These are phyloP conservation scores for Solanum sejunctum DNA, from an alignment of 257 asterid species.

Conservation along the genomic window DNA sequence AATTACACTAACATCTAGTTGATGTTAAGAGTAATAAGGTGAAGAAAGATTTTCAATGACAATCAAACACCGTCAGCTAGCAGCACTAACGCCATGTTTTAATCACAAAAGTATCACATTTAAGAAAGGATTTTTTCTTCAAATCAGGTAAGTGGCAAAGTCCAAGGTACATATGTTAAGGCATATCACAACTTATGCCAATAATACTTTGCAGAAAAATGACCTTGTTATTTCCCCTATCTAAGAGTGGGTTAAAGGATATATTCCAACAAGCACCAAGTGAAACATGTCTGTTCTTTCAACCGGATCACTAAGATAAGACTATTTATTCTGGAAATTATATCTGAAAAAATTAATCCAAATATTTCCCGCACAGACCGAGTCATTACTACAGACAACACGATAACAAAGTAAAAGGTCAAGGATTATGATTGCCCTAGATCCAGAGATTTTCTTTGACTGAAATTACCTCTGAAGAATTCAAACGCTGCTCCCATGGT, in stretches of 20 bases:
- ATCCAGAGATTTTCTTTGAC: neutral
- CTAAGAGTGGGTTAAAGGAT: neutral
- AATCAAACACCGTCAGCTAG: neutral
- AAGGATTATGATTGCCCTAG: neutral
- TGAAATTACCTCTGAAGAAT: constrained; percentile 56
- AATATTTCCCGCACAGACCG: neutral
- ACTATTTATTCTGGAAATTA: neutral
- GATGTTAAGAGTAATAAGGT: neutral
- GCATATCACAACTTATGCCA: neutral
- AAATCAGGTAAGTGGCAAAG: neutral
- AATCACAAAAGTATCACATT: neutral
- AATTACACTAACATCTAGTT: neutral
- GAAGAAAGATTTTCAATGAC: neutral
- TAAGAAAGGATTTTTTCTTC: neutral
- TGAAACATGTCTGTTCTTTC: neutral
- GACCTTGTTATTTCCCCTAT: neutral
- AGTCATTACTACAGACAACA: neutral
- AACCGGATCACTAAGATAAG: neutral
- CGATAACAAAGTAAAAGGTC: neutral
- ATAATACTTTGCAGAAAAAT: neutral
- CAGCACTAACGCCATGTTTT: neutral
- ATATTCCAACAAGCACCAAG: neutral
- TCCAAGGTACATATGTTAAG: neutral
- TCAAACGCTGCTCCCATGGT: constrained; percentile 92
- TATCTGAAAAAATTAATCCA: neutral